A percentile compares a stretch with the other conserved stretches of the same genome.
Evolutionary conservation across 805 yeast genomes (phyloP).

Genomic region (Saccharomycopsis sp.): DNA sequence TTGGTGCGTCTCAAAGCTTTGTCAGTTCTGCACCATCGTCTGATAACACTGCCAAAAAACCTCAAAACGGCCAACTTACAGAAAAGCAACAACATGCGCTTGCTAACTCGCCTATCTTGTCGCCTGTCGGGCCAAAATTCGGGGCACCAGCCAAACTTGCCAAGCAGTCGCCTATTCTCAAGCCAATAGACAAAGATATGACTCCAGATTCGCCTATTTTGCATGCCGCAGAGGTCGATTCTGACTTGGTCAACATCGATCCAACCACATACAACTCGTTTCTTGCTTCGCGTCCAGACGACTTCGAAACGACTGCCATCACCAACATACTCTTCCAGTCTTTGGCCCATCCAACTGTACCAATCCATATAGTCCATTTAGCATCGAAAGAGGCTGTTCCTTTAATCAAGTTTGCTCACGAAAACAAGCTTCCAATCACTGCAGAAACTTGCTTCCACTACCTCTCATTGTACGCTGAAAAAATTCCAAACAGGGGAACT

Average conservation of each 20-base stretch:
- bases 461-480: constrained; percentile 69
- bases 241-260: constrained; percentile 40
- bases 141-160: constrained; percentile 33
- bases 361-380: constrained; percentile 83
- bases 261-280: constrained; percentile 66
- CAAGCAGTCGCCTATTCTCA: constrained; percentile 18
- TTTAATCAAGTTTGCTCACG: constrained; percentile 53
- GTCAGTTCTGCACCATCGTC: constrained; percentile 5
- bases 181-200: constrained; percentile 11
- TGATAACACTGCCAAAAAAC: neutral
- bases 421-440: constrained; percentile 52
- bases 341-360: constrained; percentile 47
- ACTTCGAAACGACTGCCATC: constrained; percentile 81
- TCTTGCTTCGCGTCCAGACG: constrained; percentile 81
- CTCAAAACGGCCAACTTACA: constrained; percentile 27
- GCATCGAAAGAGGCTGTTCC: constrained; percentile 85
- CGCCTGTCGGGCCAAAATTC: constrained; percentile 52
- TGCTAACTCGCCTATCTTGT: constrained; percentile 48
- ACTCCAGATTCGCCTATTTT: constrained; percentile 35
- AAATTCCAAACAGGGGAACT: constrained; percentile 69
- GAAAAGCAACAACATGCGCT: constrained; percentile 47
- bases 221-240: constrained; percentile 37
- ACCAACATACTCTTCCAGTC: constrained; percentile 49
- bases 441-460: constrained; percentile 97
- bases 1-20: constrained; percentile 16